Conservation (phyloP, 495 filamentous ascomycete genomes). For the Glutinoglossum americanum region DNA sequence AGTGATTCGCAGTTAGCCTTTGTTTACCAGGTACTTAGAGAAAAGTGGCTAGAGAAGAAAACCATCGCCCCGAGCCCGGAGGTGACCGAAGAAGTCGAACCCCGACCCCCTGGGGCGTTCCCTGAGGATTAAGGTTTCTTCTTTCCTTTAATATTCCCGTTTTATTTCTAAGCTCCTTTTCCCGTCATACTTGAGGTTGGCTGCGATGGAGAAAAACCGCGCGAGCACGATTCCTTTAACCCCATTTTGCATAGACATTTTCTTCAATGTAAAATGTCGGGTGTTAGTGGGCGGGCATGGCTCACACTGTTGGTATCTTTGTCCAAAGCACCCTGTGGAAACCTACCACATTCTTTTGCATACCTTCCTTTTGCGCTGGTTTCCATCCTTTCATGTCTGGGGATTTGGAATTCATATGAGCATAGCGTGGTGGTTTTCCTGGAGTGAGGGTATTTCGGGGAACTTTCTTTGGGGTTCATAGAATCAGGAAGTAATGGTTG, state of each 20-base stretch:
- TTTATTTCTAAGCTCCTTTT: background rate
- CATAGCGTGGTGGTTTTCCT: background rate
- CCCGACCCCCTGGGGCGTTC: background rate
- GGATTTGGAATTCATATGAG: background rate
- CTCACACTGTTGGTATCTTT: background rate
- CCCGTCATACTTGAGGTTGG: background rate
- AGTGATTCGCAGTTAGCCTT: conserved; percentile 70
- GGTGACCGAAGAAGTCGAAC: background rate
- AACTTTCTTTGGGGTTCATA: background rate
- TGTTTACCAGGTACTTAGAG: conserved; percentile 68
- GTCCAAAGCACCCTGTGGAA: background rate
- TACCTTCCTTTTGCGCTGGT: background rate
- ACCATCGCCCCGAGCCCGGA: background rate
- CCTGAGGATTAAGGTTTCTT: background rate
- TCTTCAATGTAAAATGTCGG: background rate
- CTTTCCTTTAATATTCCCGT: background rate
- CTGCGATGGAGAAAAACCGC: background rate
- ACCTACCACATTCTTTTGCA: background rate
- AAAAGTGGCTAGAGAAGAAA: conserved; percentile 26
- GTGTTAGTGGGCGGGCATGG: background rate
- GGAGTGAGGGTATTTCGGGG: background rate
- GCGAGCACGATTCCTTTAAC: background rate
- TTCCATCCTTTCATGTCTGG: background rate
- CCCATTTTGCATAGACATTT: background rate
- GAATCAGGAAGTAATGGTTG: background rate